Base-by-base conservation (phyloP, 1,139 yeast species). In the Hyphopichia pseudoburtonii region DNA sequence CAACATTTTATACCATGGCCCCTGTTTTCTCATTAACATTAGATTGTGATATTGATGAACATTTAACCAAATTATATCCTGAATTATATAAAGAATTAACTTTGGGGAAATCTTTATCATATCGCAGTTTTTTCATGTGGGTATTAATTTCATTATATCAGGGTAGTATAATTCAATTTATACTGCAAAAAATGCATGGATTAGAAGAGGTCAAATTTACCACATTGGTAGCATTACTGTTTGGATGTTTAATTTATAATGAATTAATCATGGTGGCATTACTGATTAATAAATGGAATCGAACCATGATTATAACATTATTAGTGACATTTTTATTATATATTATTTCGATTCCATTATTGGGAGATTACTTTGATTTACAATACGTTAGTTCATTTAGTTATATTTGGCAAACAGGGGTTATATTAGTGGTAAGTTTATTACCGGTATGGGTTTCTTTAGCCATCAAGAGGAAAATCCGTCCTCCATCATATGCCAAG, bases 401-500 rank as follows among this genome's bases (percentile, higher is more conserved):
- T 32, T 90, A 85, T 56, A 66, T 73, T 40, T 87, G 95, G 86
- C 90, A 86, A 56, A 62, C 79, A 12, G 62, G 72, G 3, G 64
- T 84, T 10, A 82, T 88, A 14, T 64, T 89, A 34, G 70, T 78
- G 0, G 67, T 87, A 7, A 86, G 96, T 14, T 70, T 92, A 44
- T 64, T 89, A 34, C 98, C 98, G 1, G 95, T 94, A 2, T 90
- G 96, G 96, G 65, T 85, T 3, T 81, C 82, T 3, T 86, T 86
- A 57, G 73, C 86, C 5, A 65, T 90, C 19, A 80, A 83, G 53
- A 74, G 96, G 44, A 79, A 72, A 47, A 61, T 94, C 40, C 78
- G 89, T 47, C 98, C 98, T 7, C 98, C 98, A 28, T 89, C 86
- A 56, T 92, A 94, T 60, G 97, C 97, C n/a, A 92, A 92, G 57